Evolutionary conservation across 1,139 yeast species (phyloP).

Genomic region (Nadsonia starkeyi-henricii): DNA sequence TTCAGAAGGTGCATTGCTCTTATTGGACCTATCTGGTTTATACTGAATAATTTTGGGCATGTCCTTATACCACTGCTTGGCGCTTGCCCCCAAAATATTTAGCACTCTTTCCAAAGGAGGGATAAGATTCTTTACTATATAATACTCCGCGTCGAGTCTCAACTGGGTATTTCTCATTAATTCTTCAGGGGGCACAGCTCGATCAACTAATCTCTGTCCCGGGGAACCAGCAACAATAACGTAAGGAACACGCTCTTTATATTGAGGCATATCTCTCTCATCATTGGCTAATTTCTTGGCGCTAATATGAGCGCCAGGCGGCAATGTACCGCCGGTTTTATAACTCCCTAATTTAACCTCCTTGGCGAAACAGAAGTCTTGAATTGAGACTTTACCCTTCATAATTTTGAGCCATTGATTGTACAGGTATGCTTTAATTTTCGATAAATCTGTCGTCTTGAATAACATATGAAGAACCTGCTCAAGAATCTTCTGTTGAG

Average conservation of each 20-base stretch:
- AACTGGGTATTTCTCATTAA: conserved; percentile 31
- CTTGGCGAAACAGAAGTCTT: conserved; percentile 84
- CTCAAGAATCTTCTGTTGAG: conserved; percentile 74
- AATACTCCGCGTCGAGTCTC: conserved; percentile 66
- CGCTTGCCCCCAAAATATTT: conserved; percentile 69
- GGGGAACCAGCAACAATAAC: conserved; percentile 57
- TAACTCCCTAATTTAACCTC: conserved; percentile 80
- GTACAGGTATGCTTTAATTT: conserved; percentile 50
- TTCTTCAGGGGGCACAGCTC: conserved; percentile 70
- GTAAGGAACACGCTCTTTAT: conserved; percentile 77
- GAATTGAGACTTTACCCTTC: conserved; percentile 45
- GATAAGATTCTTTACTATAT: conserved; percentile 64
- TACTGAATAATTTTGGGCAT: conserved; percentile 34
- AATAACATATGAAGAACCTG: conserved; percentile 53
- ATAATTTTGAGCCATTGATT: conserved; percentile 54
- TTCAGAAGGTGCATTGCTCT: conserved; percentile 5
- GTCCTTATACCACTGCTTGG: conserved; percentile 63
- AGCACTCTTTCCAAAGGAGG: conserved; percentile 86
- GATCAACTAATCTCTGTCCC: conserved; percentile 55
- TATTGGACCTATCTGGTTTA: conserved; percentile 5
- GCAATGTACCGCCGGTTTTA: conserved; percentile 54
- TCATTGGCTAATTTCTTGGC: conserved; percentile 48
- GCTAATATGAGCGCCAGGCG: conserved; percentile 85
- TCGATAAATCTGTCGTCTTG: conserved; percentile 55
- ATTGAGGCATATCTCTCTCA: conserved; percentile 69